A percentile compares a stretch with the other conserved stretches of the same genome.
phyloP scores from a whole-genome alignment of 2,329 filamentous ascomycete species.

The Epichloe bromicola region DNA sequence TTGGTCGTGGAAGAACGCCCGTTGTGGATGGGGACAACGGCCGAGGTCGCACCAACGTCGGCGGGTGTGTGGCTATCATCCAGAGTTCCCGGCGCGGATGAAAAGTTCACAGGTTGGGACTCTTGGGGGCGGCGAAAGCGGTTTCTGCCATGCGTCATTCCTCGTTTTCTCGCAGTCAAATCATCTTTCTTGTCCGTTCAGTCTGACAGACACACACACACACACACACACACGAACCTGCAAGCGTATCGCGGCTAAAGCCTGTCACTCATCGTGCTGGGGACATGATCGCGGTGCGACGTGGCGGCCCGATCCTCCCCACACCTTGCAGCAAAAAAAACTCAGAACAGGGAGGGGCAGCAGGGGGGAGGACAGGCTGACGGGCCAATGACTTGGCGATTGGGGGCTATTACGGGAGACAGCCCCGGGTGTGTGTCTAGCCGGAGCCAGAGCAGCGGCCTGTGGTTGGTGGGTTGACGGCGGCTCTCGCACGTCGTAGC shows the following conservation, averaged over 20 bases:
- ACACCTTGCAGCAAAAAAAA: not conserved
- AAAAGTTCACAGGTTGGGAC: not conserved
- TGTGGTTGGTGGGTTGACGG: no score
- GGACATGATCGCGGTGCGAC: conserved; percentile 5
- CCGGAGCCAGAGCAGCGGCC: no score
- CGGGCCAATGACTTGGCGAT: no score
- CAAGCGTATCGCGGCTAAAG: conserved; percentile 5
- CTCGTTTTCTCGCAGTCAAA: not conserved
- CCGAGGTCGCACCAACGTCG: not conserved
- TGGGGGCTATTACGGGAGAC: no score
- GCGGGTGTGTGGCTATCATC: not conserved
- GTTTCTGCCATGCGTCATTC: not conserved
- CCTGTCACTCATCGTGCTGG: conserved; percentile 1
- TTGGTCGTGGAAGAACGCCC: not conserved
- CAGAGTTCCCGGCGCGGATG: not conserved
- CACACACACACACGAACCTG: not conserved
- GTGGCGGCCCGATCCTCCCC: conserved; percentile 6
- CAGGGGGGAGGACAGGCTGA: no score
- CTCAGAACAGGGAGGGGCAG: not conserved
- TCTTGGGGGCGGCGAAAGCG: not conserved
- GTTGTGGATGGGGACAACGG: not conserved
- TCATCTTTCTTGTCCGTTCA: not conserved
- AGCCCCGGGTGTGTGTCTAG: no score
- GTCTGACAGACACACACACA: not conserved
- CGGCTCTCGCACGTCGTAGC: no score